Conservation (phyloP, 106 monocot species). For the Cymbidium sinense region DNA sequence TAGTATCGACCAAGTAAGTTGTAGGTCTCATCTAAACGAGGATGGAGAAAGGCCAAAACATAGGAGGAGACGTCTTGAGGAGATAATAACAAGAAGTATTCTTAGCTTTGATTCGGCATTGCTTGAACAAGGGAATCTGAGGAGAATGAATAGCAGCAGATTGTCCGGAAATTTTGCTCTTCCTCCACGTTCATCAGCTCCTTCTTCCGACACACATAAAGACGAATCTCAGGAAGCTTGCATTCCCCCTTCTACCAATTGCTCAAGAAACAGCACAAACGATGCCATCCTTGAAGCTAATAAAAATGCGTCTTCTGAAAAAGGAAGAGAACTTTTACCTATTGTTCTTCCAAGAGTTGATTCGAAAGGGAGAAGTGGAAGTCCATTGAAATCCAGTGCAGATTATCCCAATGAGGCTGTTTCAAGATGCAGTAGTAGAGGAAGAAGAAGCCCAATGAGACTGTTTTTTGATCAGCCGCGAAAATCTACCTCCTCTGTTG, state of each 20-base stretch:
- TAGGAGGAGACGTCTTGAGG: conserved; percentile 1
- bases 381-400: not conserved
- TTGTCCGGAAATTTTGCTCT: conserved; percentile 4
- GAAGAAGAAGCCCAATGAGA: conserved; percentile 1
- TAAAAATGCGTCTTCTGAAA: not conserved
- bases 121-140: not conserved
- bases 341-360: conserved; percentile 12
- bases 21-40: not conserved
- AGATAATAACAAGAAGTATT: conserved; percentile 8
- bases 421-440: not conserved
- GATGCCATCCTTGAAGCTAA: not conserved
- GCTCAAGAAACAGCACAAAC: too few relatives aligned
- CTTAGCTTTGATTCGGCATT: conserved; percentile 15
- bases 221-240: not conserved
- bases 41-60: not conserved
- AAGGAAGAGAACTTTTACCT: conserved; percentile 11
- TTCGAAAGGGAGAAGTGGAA: conserved; percentile 6
- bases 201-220: conserved; percentile 2
- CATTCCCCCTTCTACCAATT: not conserved
- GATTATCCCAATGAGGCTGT: not conserved
- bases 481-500: conserved; percentile 26
- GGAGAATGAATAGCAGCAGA: not conserved
- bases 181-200: conserved; percentile 9
- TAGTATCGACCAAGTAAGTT: conserved; percentile 2
- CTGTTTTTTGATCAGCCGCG: conserved; percentile 54